phyloP scores from a whole-genome alignment of 805 yeast species.

The Candida namnaoensis region DNA sequence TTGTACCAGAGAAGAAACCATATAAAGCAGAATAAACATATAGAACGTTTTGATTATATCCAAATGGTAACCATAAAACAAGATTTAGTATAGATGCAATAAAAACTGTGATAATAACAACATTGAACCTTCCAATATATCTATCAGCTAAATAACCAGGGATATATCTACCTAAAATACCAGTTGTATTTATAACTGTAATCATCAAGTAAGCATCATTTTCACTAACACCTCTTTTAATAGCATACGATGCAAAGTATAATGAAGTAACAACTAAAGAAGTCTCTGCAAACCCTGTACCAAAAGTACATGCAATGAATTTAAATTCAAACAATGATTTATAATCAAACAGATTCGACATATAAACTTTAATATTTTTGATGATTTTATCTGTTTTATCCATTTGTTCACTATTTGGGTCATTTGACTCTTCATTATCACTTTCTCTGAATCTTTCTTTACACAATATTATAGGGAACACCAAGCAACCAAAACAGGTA shows the following conservation, averaged over 20 bases:
- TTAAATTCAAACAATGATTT: constrained; percentile 30
- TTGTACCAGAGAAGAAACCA: constrained; percentile 45
- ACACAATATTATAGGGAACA: constrained; percentile 22
- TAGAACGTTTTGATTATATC: constrained; percentile 20
- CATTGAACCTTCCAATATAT: constrained; percentile 38
- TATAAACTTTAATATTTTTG: constrained; percentile 5
- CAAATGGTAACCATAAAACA: constrained; percentile 31
- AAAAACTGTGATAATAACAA: constrained; percentile 26
- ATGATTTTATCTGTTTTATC: constrained; percentile 5
- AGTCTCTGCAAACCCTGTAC: constrained; percentile 34
- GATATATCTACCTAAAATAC: constrained; percentile 30
- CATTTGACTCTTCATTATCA: constrained; percentile 28
- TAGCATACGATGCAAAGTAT: constrained; percentile 39
- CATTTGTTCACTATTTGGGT: not conserved
- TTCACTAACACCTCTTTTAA: constrained; percentile 33
- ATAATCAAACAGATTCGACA: constrained; percentile 23
- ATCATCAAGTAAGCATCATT: constrained; percentile 32
- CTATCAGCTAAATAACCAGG: constrained; percentile 32
- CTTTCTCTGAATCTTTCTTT: constrained; percentile 21
- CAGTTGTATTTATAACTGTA: constrained; percentile 33
- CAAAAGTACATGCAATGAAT: constrained; percentile 30
- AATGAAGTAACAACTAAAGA: constrained; percentile 36
- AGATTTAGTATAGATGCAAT: constrained; percentile 24
- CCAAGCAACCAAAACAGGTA: constrained; percentile 27
- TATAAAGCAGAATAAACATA: constrained; percentile 35